Evolutionary conservation across 1,139 yeast species (phyloP).

Genomic region (Saccharomyces hybrid): DNA sequence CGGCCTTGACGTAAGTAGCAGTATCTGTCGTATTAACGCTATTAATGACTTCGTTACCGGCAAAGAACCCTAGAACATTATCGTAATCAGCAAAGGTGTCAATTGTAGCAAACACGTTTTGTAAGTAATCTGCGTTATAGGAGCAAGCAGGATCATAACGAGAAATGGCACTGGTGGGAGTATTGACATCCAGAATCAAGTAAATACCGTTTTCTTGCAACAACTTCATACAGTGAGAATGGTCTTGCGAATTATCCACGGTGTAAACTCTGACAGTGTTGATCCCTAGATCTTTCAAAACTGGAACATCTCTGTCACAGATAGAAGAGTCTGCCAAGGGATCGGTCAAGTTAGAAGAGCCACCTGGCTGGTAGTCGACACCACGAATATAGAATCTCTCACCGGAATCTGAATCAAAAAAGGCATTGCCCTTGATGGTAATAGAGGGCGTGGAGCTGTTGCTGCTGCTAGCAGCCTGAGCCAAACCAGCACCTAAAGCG

Average conservation of each 20-base stretch:
- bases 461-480: slow-evolving; percentile 5
- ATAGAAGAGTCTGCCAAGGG: slow-evolving; percentile 47
- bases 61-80: slow-evolving; percentile 84
- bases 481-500: not conserved
- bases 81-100: slow-evolving; percentile 63
- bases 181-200: slow-evolving; percentile 69
- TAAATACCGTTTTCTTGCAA: slow-evolving; percentile 89
- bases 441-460: slow-evolving; percentile 39
- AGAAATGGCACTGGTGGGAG: slow-evolving; percentile 61
- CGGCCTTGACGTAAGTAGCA: slow-evolving; percentile 86
- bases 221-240: slow-evolving; percentile 84
- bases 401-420: slow-evolving; percentile 43
- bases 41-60: slow-evolving; percentile 87
- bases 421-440: slow-evolving; percentile 67
- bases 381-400: slow-evolving; percentile 55
- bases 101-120: slow-evolving; percentile 54
- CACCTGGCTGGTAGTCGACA: slow-evolving; percentile 79
- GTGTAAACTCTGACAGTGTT: slow-evolving; percentile 82
- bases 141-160: slow-evolving; percentile 51
- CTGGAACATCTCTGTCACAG: slow-evolving; percentile 56
- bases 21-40: slow-evolving; percentile 65
- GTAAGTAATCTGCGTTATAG: slow-evolving; percentile 45
- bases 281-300: slow-evolving; percentile 41
- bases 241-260: slow-evolving; percentile 74
- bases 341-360: slow-evolving; percentile 62